Conservation (phyloP, 805 yeast species). For the Candida odintsovae region DNA sequence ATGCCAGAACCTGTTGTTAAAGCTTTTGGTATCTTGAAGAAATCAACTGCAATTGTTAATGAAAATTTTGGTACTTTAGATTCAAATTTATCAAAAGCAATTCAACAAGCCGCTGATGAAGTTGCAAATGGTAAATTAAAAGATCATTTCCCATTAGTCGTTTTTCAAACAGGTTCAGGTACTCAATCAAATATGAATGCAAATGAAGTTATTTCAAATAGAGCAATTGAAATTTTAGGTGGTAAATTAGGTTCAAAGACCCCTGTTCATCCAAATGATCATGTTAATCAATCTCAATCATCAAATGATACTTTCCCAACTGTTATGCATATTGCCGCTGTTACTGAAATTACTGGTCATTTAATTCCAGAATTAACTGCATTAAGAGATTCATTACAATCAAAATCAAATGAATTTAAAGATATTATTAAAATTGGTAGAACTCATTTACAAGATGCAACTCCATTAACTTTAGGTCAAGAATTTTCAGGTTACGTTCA, state of each 20-base stretch:
- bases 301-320: conserved; percentile 99
- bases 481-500: conserved; percentile 96
- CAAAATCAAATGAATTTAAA: conserved; percentile 76
- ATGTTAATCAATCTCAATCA: conserved; percentile 97
- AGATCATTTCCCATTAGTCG: conserved; percentile 96
- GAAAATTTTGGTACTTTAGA: conserved; percentile 76
- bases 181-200: conserved; percentile 99
- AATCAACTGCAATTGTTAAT: conserved; percentile 92
- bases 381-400: conserved; percentile 72
- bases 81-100: conserved; percentile 76
- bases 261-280: conserved; percentile 98
- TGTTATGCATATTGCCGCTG: conserved; percentile 99
- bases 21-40: conserved; percentile 92
- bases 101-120: conserved; percentile 92
- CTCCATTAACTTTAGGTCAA: conserved; percentile 96
- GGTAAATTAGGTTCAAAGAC: conserved; percentile 87
- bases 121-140: conserved; percentile 86
- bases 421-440: conserved; percentile 97
- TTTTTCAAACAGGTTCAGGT: conserved; percentile 98
- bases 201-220: conserved; percentile 96
- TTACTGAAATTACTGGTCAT: conserved; percentile 69
- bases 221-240: conserved; percentile 95
- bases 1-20: conserved; percentile 88
- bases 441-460: conserved; percentile 98
- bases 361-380: conserved; percentile 76